phyloP scores from a whole-genome alignment of 2,329 filamentous ascomycete species.

The Colletotrichum sp. region DNA sequence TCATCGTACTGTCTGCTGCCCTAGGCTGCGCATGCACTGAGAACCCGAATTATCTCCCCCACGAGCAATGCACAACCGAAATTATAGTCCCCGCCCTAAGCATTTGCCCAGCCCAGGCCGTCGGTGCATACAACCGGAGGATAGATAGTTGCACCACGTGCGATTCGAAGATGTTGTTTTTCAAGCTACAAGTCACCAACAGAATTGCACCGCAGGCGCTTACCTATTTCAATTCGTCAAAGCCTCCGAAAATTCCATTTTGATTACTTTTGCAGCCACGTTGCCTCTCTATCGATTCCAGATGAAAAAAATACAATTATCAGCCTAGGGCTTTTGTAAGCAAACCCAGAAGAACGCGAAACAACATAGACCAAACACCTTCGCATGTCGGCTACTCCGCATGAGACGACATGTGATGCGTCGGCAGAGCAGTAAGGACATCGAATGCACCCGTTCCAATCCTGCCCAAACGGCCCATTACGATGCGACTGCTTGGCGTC shows the following conservation, averaged over 20 bases:
- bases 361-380: background rate
- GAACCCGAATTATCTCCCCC: background rate
- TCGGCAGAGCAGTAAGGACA: conserved; percentile 71
- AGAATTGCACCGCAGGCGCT: background rate
- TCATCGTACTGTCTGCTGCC: background rate
- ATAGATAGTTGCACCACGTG: background rate
- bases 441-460: conserved; percentile 94
- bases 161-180: background rate
- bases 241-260: background rate
- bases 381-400: background rate
- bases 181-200: background rate
- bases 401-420: conserved; percentile 42
- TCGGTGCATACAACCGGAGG: background rate
- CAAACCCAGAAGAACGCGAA: background rate
- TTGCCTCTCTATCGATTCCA: conserved; percentile 9
- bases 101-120: background rate
- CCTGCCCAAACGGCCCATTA: conserved; percentile 81
- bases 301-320: conserved; percentile 14
- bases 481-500: conserved; percentile 86
- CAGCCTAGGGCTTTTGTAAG: background rate
- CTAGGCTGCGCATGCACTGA: background rate
- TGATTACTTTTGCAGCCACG: conserved; percentile 12
- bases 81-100: background rate
- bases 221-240: background rate
- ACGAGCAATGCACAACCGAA: background rate